Evolutionary conservation across 2,329 filamentous ascomycete species (phyloP), one percentile per base, ranked within the genome.

Genomic region (Diaporthe ilicicola): DNA sequence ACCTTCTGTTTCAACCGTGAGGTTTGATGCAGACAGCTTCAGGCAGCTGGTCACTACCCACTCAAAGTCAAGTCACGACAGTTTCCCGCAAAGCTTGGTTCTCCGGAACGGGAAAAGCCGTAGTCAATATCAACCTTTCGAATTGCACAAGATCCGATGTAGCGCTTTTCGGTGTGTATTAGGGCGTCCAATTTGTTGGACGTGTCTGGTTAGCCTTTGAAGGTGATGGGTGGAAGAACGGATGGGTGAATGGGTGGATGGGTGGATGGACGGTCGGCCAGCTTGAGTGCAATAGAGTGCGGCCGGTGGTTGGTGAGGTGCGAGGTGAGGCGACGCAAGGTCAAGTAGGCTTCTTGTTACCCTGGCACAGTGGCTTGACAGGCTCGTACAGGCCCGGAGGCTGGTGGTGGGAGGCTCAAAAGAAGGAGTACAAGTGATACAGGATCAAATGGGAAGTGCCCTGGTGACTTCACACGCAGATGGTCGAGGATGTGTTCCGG

Each of bases 331-430:
- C 64, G 53, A 71, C 69, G 69, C 69, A 69, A 69, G 69, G 51
- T 71, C 44, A 66, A 64, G 54, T 56, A 71, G 71, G 51, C 71
- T 59, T 73, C 22, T 34, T 54, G 69, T 69, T 71, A 72, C 67
- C 67, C 72, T 72, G 67, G 67, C 70, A 72, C 70, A 72, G 72
- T 73, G 72, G 72, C 72, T 72, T 73, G 72, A 72, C 67, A 73
- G 67, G 70, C 61, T 73, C 72, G 70, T 56, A 73, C 72, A 73
- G 70, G 59, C 70, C 48, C 44, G 67, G 61, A 72, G 61, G 62
- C 55, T 64, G 70, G 62, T 66, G 56, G 70, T 73, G 70, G 70
- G 72, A 72, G 70, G 66, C 70, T 72, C 72, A 73, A 73, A 27
- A 48, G 64, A 59, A 72, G 65, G 67, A 67, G 67, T 68, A 73